A percentile compares a stretch with the other conserved stretches of the same genome.
Conservation (phyloP, 345 rosid species). For the Acer saccharum region DNA sequence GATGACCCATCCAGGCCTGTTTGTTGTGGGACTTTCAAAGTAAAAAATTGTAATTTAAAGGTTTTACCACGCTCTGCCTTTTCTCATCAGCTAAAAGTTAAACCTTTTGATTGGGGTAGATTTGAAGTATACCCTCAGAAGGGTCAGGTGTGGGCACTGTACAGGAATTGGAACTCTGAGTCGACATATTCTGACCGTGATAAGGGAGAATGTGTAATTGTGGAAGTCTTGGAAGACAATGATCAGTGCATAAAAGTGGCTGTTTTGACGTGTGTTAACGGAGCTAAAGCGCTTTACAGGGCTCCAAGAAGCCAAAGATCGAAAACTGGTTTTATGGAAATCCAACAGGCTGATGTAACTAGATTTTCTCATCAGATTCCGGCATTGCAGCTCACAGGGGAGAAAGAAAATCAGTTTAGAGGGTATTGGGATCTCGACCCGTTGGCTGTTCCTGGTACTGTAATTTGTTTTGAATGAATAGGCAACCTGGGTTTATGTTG, state of each 20-base stretch:
- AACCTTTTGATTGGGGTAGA: constrained; percentile 12
- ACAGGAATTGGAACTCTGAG: constrained; percentile 32
- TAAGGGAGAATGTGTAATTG: constrained; percentile 39
- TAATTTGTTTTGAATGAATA: constrained; percentile 28
- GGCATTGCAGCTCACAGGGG: constrained; percentile 34
- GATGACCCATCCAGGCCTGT: constrained; percentile 9
- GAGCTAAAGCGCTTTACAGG: constrained; percentile 30
- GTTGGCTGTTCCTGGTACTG: constrained; percentile 29
- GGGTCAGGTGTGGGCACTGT: constrained; percentile 66
- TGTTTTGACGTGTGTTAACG: constrained; percentile 28
- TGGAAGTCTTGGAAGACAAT: constrained; percentile 45
- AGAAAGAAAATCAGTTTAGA: constrained; percentile 10
- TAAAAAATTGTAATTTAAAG: constrained; percentile 26
- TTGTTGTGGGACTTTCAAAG: constrained; percentile 54
- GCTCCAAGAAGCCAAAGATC: constrained; percentile 36
- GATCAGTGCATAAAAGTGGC: constrained; percentile 27
- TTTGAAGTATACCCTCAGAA: constrained; percentile 44
- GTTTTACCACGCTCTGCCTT: constrained; percentile 32
- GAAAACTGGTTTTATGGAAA: constrained; percentile 25
- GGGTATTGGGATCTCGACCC: constrained; percentile 55
- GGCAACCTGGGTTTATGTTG: constrained; percentile 1
- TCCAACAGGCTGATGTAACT: constrained; percentile 29
- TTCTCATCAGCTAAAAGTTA: constrained; percentile 48
- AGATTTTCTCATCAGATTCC: constrained; percentile 68
- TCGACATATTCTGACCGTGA: constrained; percentile 14